Conservation (phyloP, 352 stramenopile species). For the Phytopythium aichiense region DNA sequence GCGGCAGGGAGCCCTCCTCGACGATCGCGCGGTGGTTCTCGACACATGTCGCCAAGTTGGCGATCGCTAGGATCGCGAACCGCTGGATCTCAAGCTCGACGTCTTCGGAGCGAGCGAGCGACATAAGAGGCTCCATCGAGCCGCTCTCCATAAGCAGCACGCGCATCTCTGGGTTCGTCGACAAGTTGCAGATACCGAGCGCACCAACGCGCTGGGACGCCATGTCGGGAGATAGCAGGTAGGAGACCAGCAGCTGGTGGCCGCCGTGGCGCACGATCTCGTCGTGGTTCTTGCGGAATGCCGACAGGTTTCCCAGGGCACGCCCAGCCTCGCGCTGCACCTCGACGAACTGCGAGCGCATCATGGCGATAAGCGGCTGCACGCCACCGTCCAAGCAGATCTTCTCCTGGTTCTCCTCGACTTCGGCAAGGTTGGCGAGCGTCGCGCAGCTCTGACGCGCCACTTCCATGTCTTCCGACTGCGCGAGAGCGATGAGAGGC, state of each 20-base stretch:
- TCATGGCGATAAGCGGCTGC: constrained; percentile 89
- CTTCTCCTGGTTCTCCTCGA: constrained; percentile 94
- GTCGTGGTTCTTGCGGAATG: constrained; percentile 87
- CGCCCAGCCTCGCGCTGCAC: constrained; percentile 90
- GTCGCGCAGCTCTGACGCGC: constrained; percentile 89
- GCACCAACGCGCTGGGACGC: constrained; percentile 91
- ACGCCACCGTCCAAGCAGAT: constrained; percentile 92
- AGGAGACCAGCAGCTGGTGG: constrained; percentile 95
- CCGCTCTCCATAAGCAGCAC: constrained; percentile 91
- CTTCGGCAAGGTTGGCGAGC: constrained; percentile 93
- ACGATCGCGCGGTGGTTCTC: constrained; percentile 94
- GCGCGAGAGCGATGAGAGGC: constrained; percentile 88
- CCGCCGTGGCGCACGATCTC: constrained; percentile 89
- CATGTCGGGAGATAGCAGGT: constrained; percentile 93
- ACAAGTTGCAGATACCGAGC: constrained; percentile 94
- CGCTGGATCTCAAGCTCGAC: constrained; percentile 95
- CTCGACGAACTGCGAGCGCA: constrained; percentile 95
- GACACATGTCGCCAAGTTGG: constrained; percentile 93
- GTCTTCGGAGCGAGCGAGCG: constrained; percentile 91
- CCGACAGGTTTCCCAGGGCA: constrained; percentile 91
- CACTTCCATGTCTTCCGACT: constrained; percentile 93
- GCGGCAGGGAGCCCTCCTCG: constrained; percentile 90
- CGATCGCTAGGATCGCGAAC: constrained; percentile 91
- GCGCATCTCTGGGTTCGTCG: constrained; percentile 88
- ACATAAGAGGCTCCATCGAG: constrained; percentile 94